phyloP scores from a whole-genome alignment of 352 stramenopile species.

The Phytophthora constricta region DNA sequence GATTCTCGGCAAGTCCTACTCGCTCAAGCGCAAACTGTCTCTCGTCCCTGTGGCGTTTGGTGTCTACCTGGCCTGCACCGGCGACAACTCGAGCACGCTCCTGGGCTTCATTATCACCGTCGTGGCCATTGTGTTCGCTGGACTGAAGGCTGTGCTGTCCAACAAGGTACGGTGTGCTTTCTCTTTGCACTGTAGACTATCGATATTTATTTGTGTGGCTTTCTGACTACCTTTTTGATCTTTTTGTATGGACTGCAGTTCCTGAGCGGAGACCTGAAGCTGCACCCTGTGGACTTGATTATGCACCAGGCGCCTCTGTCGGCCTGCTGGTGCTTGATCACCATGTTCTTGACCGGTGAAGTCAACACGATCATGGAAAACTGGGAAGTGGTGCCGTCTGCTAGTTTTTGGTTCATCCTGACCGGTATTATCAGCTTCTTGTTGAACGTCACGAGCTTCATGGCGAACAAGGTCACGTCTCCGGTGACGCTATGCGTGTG shows the following conservation, averaged over 20 bases:
- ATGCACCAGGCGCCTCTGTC: conserved; percentile 93
- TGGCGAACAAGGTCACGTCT: conserved; percentile 95
- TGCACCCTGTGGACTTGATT: conserved; percentile 93
- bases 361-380: conserved; percentile 64
- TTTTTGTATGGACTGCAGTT: conserved; percentile 54
- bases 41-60: conserved; percentile 83
- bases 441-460: conserved; percentile 95
- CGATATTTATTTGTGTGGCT: background rate
- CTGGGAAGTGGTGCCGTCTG: conserved; percentile 66
- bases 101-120: conserved; percentile 91
- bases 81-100: conserved; percentile 90
- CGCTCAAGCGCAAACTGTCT: conserved; percentile 72
- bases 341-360: conserved; percentile 84
- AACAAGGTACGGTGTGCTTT: conserved; percentile 63
- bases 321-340: conserved; percentile 88
- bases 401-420: conserved; percentile 81
- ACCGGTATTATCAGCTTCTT: conserved; percentile 92
- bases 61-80: conserved; percentile 84
- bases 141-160: conserved; percentile 92
- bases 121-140: conserved; percentile 90
- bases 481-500: conserved; percentile 94
- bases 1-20: conserved; percentile 82
- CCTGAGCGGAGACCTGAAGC: conserved; percentile 92
- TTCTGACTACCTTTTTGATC: conserved; percentile 9
- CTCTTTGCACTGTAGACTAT: background rate